These are phyloP conservation scores for Salvia sclarea DNA, from an alignment of 305 asterid genomes.

Conservation along the genomic window DNA sequence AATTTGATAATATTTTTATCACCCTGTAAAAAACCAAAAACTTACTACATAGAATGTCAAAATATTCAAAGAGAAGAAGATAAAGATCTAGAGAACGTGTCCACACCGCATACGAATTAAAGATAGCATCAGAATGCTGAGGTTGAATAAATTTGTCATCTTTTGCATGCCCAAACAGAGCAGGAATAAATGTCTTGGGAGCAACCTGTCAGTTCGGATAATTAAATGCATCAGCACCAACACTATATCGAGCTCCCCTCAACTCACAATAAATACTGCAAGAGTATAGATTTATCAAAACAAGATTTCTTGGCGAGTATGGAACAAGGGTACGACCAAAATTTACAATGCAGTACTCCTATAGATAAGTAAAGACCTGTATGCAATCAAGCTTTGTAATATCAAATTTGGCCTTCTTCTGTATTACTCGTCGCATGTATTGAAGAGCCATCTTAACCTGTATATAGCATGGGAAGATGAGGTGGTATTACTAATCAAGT, in stretches of 20 bases:
- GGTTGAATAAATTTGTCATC: conserved; percentile 87
- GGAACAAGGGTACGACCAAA: conserved; percentile 32
- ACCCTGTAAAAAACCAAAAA: conserved; percentile 60
- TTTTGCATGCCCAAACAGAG: conserved; percentile 94
- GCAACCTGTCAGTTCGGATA: conserved; percentile 65
- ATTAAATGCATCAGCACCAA: conserved; percentile 30
- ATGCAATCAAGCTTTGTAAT: conserved; percentile 72
- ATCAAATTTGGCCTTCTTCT: conserved; percentile 93
- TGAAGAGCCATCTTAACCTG: conserved; percentile 96
- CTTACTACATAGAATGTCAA: conserved; percentile 12
- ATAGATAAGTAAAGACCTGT: conserved; percentile 54
- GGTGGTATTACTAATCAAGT: conserved; percentile 19
- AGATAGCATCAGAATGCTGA: conserved; percentile 80
- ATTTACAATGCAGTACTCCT: conserved; percentile 23
- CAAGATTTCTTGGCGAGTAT: background rate
- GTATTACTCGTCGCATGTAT: conserved; percentile 90
- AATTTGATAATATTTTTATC: conserved; percentile 92
- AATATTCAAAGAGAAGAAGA: conserved; percentile 21
- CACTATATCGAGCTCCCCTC: conserved; percentile 22
- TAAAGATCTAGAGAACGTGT: conserved; percentile 29
- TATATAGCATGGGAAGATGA: conserved; percentile 19
- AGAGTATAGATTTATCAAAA: background rate
- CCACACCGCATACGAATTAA: conserved; percentile 70
- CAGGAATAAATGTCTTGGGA: conserved; percentile 87
- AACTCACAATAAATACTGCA: conserved; percentile 4